Evolutionary conservation across 768 basidiomycete species (phyloP).

Genomic region (Boletus rufocinnamomeus): DNA sequence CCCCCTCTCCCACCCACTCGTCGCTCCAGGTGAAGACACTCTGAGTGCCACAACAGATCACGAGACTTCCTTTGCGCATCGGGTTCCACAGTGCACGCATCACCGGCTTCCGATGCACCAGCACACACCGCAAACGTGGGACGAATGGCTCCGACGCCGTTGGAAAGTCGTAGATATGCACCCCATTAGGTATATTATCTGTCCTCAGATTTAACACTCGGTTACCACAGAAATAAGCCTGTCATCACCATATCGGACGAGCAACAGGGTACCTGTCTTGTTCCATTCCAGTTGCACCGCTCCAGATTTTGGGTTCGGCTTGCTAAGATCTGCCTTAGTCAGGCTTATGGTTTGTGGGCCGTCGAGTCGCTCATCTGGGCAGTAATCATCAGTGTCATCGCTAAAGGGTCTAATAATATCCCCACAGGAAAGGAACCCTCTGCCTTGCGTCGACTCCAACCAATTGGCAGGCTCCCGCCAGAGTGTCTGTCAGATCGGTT

Average conservation of each 20-base stretch:
- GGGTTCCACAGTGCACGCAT: conserved; percentile 81
- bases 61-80: conserved; percentile 69
- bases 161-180: conserved; percentile 77
- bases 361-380: conserved; percentile 63
- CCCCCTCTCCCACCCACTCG: conserved; percentile 67
- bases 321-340: conserved; percentile 56
- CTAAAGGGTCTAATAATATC: neutral
- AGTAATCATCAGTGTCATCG: neutral
- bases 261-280: conserved; percentile 66
- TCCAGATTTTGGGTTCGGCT: conserved; percentile 66
- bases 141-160: conserved; percentile 54
- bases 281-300: conserved; percentile 81
- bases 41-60: conserved; percentile 63
- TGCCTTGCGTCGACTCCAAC: conserved; percentile 80
- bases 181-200: conserved; percentile 64
- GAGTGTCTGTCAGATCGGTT: conserved; percentile 50
- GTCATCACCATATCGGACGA: conserved; percentile 69
- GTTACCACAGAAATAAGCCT: neutral
- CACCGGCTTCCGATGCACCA: conserved; percentile 66
- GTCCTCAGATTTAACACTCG: conserved; percentile 3
- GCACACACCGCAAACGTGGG: conserved; percentile 64
- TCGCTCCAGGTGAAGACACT: conserved; percentile 82
- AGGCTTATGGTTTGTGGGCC: conserved; percentile 55
- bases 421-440: conserved; percentile 86
- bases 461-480: conserved; percentile 89